phyloP scores from a whole-genome alignment of 2,329 filamentous ascomycete species.

The Aspergillus arachidicola region DNA sequence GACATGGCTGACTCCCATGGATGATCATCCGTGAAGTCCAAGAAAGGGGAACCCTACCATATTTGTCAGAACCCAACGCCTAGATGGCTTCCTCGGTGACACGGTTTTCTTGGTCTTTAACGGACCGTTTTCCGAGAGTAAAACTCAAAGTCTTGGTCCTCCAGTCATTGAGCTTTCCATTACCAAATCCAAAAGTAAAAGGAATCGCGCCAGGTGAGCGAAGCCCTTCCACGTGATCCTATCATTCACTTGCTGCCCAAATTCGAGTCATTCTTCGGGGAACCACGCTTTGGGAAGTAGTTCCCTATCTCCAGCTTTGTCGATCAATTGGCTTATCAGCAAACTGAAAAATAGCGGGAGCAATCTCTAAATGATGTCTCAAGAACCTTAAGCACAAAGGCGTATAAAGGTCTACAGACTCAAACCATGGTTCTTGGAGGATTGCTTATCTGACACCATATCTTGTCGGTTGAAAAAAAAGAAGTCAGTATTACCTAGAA shows the following conservation, averaged over 20 bases:
- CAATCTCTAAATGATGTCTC: background rate
- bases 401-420: background rate
- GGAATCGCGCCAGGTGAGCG: background rate
- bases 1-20: background rate
- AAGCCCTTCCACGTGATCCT: background rate
- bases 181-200: background rate
- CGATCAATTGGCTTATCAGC: background rate
- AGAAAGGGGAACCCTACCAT: background rate
- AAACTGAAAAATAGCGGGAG: background rate
- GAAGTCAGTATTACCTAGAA: too few relatives aligned
- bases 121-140: background rate
- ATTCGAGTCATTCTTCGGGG: background rate
- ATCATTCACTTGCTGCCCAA: background rate
- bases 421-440: background rate
- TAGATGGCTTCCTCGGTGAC: background rate
- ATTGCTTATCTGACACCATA: too few relatives aligned
- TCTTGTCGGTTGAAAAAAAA: too few relatives aligned
- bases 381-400: too few relatives aligned
- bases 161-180: background rate
- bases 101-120: background rate
- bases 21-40: constrained; percentile 1
- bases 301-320: background rate
- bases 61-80: background rate
- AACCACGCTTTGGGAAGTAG: background rate
- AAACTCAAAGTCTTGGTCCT: background rate